Base-by-base conservation (phyloP, 1,284 basidiomycete species). In the Austropuccinia psidii region DNA sequence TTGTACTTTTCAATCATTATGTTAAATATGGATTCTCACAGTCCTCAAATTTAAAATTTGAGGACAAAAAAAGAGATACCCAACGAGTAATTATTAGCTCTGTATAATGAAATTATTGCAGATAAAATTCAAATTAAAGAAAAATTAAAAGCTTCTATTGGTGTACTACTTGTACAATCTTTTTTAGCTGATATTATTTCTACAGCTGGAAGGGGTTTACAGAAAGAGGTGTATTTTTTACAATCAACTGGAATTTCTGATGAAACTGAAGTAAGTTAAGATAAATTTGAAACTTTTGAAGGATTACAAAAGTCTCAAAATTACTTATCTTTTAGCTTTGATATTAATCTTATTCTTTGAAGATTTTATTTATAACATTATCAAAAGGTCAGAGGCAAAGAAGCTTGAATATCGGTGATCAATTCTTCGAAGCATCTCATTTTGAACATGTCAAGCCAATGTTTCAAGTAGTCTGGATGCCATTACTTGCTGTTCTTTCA, bases 391-490 rank as follows among this genome's bases (percentile, higher is more conserved):
- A 95, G 80, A 86, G 90, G 21, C 89, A 89, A 78, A 86, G 88
- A 0, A 79, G 77, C 21, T 87, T 87, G 1, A 87, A 86, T 79
- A 82, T 83, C 9, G 86, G 84, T 35, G 91, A 94, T 76, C 89
- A 93, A 76, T 98, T 91, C 83, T 95, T 93, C 83, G 91, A 90
- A 76, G 93, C 94, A 0, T 95, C 91, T 0, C 90, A 96, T 78
- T 90, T 93, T 76, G 87, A 95, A 75, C 93, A 98, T 80, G 93
- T 96, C 74, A 86, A 87, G 37, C 93, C 93, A 49, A 98, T 98
- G 93, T 96, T 98, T 78, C 93, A 97, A 81, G 92, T 96, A n/a
- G 92, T 91, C 15, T 98, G 93, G 93, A 96, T 97, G 83, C 88
- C 94, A 1, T 92, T 96, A 81, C 84, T 98, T 17, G 93, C 94